Evolutionary conservation across 352 stramenopile species (phyloP).

Genomic region (Globisporangium emineosum): DNA sequence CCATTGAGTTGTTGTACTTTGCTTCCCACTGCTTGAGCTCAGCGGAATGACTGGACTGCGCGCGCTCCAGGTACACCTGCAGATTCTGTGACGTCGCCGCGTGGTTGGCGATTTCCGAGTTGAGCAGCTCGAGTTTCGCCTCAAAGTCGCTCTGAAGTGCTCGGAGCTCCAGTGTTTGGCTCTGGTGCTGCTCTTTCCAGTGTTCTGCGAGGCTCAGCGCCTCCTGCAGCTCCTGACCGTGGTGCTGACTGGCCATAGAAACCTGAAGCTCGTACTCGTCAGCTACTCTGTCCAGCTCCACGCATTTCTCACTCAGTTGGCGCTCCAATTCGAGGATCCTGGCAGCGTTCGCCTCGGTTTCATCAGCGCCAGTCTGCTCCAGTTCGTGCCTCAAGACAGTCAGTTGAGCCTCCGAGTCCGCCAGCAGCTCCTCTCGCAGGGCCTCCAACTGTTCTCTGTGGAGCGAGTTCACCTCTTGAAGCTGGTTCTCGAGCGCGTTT

Average conservation of each 20-base stretch:
- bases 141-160: conserved; percentile 1
- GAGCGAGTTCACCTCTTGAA: not conserved
- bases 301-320: not conserved
- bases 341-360: not conserved
- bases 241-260: not conserved
- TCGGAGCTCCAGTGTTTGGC: not conserved
- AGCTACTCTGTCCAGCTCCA: not conserved
- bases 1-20: not conserved
- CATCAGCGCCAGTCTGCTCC: not conserved
- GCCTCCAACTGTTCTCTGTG: not conserved
- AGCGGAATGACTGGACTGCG: not conserved
- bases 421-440: not conserved
- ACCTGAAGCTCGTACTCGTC: not conserved
- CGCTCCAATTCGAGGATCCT: not conserved
- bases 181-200: not conserved
- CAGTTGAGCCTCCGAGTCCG: conserved; percentile 1
- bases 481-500: not conserved
- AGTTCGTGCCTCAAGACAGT: not conserved
- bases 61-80: conserved; percentile 6
- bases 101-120: conserved; percentile 1
- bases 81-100: not conserved
- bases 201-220: not conserved
- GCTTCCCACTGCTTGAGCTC: conserved; percentile 2
- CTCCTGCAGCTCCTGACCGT: not conserved
- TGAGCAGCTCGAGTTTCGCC: conserved; percentile 1